Base-by-base conservation (phyloP, 1,284 basidiomycete genomes). In the Anthracocystis panici-leucophaei region DNA sequence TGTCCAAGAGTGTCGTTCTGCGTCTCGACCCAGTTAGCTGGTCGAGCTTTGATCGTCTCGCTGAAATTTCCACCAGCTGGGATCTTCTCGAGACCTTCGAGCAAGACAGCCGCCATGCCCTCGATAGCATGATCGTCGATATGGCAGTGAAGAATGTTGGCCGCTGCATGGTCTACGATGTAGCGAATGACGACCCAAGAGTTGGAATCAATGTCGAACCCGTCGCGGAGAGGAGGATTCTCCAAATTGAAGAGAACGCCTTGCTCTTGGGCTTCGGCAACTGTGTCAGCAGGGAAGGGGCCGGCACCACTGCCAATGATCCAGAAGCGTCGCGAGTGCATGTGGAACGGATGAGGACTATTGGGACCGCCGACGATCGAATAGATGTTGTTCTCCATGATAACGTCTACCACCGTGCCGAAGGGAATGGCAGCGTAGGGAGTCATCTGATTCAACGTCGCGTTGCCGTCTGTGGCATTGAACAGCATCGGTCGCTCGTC, bases 291-390 rank as follows among this genome's bases (percentile, higher is more conserved):
- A 7, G 68, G 63, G 51, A 78, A 78, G 1, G 64, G 54, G 0
- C 76, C 76, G 9, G 62, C 35, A 3, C 71, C 76, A 6, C 41
- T 65, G 5, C 68, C 72, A 3, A 78, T 75, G 59, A 78, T 58
- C 76, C 76, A 78, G 68, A 78, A 78, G 20, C 66, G 60, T 12
- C 71, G 53, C 20, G 71, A 72, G 41, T 78, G 76, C 57, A 78
- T 74, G 49, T 78, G 76, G 65, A 78, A 75, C 1, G 76, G 76
- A 57, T 78, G 76, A 10, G 76, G 76, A 41, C 68, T 72, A 60
- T 78, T 78, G 20, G 72, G 68, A 1, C 71, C 71, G 14, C 76
- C 76, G 0, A 75, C 72, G 44, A 78, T 78, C 53, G 72, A 75
- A 61, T 68, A 72, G 40, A 71, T 55, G 49, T 74, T 74, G 72